Evolutionary conservation across 2,329 filamentous ascomycete genomes (phyloP), one percentile per base, ranked within the genome.

Genomic region (Paraconiothyrium sp.): DNA sequence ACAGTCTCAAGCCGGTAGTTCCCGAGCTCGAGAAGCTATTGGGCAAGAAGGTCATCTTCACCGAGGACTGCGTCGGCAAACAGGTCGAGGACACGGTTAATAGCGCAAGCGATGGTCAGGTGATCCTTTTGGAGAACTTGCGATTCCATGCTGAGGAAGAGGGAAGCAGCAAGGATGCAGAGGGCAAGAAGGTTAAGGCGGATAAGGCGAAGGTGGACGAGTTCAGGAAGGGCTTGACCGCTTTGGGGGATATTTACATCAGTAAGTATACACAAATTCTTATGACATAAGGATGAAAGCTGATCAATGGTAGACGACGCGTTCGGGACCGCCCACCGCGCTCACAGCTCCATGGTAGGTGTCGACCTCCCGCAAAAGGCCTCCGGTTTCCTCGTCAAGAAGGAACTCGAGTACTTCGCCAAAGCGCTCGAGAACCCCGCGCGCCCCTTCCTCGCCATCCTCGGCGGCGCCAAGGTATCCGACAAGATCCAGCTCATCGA

Each of bases 401-500:
- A 98, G 87, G 95, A 99, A 84, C 91, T 99, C 67, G 95, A 99
- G 79, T 99, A 99, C 90, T 99, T 99, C 79, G 95, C 95, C 68
- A 89, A 97, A 85, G 95, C 93, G 43, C 91, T 99, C 64, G 95
- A 99, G 85, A 89, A 87, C 73, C 95, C 95, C 65, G 87, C 96
- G 84, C 90, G 94, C 60, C 95, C 95, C 64, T 99, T 99, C 92
- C 90, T 99, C 58, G 96, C 95, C 80, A 99, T 99, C 79, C 92
- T 99, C 57, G 95, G 95, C 74, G 95, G 95, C 72, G 93, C 95
- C 80, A 99, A 99, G 88, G 93, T 99, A 72, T 96, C 93, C 48
- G 95, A 99, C 88, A 99, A 99, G 90, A 99, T 99, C 81, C 93
- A 97, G 86, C 88, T 99, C 74, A 98, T 99, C 79, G 94, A 99